Conservation (phyloP, 169 alveolate genomes). For the Plasmodium inui region DNA sequence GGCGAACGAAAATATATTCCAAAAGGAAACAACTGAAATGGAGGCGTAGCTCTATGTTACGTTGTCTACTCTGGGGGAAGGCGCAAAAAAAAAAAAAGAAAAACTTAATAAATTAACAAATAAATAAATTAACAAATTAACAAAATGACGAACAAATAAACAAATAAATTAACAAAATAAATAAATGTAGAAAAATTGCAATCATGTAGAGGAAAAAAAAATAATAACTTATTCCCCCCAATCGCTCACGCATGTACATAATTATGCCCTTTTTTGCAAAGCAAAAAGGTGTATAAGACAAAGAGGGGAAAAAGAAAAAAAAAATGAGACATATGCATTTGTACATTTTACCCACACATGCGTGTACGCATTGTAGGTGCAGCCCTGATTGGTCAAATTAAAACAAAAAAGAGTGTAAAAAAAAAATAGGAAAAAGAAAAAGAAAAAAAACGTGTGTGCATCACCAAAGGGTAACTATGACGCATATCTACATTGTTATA, state of each 20-base stretch:
- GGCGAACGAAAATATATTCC: neutral
- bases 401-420: neutral
- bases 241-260: neutral
- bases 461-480: slow-evolving; percentile 8
- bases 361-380: slow-evolving; percentile 1
- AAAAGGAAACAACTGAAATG: slow-evolving; percentile 1
- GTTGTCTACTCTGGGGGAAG: neutral
- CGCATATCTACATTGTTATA: slow-evolving; percentile 1
- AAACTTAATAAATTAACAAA: neutral
- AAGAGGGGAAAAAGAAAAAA: neutral
- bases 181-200: neutral
- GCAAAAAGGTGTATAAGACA: neutral
- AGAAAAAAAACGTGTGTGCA: neutral
- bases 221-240: neutral
- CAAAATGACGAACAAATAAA: neutral
- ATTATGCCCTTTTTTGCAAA: neutral
- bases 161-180: neutral
- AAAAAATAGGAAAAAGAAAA: neutral
- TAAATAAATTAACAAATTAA: too few species aligned
- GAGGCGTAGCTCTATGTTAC: neutral
- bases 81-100: neutral
- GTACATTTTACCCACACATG: neutral
- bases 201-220: neutral
- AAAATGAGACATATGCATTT: neutral
- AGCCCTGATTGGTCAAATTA: neutral